Evolutionary conservation across 2,329 filamentous ascomycete genomes (phyloP).

Genomic region (Pseudogymnoascus sp.): DNA sequence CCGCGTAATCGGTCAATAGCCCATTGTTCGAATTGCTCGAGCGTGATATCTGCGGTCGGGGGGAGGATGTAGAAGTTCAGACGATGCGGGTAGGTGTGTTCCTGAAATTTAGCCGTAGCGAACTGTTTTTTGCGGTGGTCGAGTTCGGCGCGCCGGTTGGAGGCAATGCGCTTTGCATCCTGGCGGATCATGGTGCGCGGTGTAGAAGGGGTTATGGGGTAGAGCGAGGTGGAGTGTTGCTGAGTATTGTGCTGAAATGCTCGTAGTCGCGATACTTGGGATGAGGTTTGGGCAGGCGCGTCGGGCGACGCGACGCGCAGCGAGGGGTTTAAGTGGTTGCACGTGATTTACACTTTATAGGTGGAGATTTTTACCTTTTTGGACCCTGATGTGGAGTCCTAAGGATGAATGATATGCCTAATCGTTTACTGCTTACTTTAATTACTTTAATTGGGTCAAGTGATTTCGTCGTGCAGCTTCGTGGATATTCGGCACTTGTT

Average conservation of each 20-base stretch:
- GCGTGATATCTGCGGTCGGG: constrained; percentile 86
- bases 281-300: background rate
- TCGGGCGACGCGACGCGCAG: constrained; percentile 2
- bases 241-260: background rate
- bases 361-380: background rate
- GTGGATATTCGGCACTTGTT: background rate
- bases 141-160: constrained; percentile 70
- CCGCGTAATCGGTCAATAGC: constrained; percentile 85
- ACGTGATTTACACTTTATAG: background rate
- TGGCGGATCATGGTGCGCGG: constrained; percentile 25
- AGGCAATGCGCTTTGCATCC: constrained; percentile 26
- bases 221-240: background rate
- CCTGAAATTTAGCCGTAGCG: constrained; percentile 66
- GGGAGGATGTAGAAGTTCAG: constrained; percentile 88
- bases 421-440: background rate
- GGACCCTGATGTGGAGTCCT: background rate
- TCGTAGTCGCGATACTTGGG: background rate
- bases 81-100: constrained; percentile 73
- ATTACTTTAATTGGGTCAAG: background rate
- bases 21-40: constrained; percentile 99
- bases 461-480: background rate
- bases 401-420: background rate
- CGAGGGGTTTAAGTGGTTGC: constrained; percentile 8
- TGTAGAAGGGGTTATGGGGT: background rate
- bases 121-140: constrained; percentile 86